Conservation (phyloP, 2,329 filamentous ascomycete species). For the Ophiostoma ulmi region DNA sequence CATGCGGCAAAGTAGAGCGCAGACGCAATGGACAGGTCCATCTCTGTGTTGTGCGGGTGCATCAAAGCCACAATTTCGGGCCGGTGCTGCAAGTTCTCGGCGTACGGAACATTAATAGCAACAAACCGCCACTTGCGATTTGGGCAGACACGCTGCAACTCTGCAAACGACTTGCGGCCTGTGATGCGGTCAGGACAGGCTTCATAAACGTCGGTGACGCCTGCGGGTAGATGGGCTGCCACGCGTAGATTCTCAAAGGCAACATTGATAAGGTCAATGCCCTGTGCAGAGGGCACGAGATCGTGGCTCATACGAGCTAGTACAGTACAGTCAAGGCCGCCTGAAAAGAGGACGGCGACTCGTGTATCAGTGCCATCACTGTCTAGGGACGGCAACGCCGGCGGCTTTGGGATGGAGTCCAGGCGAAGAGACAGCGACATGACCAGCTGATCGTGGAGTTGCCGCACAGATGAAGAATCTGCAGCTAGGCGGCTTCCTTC, state of each 20-base stretch:
- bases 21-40: conserved; percentile 92
- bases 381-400: conserved; percentile 21
- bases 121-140: conserved; percentile 76
- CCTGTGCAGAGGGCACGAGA: conserved; percentile 60
- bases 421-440: conserved; percentile 62
- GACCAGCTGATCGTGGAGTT: conserved; percentile 51
- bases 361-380: conserved; percentile 36
- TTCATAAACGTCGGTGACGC: conserved; percentile 56
- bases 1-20: conserved; percentile 93
- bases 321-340: conserved; percentile 87
- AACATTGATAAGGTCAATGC: conserved; percentile 87
- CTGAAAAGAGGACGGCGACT: conserved; percentile 84
- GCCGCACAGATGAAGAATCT: conserved; percentile 47
- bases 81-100: conserved; percentile 65
- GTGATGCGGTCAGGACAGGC: conserved; percentile 86
- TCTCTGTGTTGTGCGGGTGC: conserved; percentile 91
- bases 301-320: conserved; percentile 77
- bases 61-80: conserved; percentile 69
- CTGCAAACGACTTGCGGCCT: conserved; percentile 71
- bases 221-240: conserved; percentile 47
- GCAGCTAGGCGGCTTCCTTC: conserved; percentile 32
- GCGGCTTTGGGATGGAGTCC: conserved; percentile 57
- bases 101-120: conserved; percentile 73
- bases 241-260: conserved; percentile 91
- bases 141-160: conserved; percentile 66